Conservation (phyloP, 2,329 filamentous ascomycete genomes). For the Pestalotiopsis sp. region DNA sequence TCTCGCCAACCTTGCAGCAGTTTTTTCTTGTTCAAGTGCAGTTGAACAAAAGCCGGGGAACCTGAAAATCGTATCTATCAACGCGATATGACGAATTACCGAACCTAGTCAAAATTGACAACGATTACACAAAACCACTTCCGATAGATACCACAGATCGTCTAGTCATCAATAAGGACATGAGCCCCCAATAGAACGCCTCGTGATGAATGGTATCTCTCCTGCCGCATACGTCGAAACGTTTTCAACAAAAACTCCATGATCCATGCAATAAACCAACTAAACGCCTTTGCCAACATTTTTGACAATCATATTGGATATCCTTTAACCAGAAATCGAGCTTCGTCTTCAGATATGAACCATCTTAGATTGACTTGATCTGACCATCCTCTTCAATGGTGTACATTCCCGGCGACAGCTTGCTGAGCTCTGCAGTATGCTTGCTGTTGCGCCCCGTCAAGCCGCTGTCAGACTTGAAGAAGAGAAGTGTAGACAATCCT, state of each 20-base stretch:
- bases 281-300: neutral
- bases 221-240: neutral
- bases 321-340: neutral
- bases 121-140: neutral
- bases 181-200: neutral
- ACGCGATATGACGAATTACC: neutral
- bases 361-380: neutral
- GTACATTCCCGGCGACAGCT: neutral
- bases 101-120: neutral
- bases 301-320: neutral
- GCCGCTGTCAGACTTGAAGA: neutral
- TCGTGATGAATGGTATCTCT: neutral
- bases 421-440: neutral
- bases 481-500: constrained; percentile 29
- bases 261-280: constrained; percentile 2
- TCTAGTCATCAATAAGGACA: neutral
- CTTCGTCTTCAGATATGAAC: neutral
- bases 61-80: no score
- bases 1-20: no score
- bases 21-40: no score
- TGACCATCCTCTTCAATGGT: constrained; percentile 1
- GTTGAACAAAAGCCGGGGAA: no score
- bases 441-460: neutral
- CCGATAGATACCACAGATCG: neutral
- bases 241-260: neutral